A percentile compares a stretch with the other conserved stretches of the same genome.
Conservation (phyloP, 345 rosid species). For the Hirschfeldia incana region DNA sequence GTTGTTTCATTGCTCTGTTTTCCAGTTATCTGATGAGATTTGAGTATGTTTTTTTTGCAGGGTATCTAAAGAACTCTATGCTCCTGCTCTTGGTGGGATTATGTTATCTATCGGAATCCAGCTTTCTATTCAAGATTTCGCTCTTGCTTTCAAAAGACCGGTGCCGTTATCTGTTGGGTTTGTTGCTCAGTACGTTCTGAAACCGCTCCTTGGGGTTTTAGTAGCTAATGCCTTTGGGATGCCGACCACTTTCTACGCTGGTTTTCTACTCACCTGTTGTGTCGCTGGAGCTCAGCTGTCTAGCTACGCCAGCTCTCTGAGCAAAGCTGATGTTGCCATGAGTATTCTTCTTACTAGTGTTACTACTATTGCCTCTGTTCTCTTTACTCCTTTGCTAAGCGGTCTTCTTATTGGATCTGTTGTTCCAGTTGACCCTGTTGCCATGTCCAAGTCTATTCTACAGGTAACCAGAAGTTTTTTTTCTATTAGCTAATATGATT, state of each 20-base stretch:
- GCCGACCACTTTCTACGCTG: slow-evolving; percentile 70
- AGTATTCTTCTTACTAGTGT: slow-evolving; percentile 88
- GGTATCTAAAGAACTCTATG: slow-evolving; percentile 91
- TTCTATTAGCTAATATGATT: background rate
- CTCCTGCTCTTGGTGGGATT: slow-evolving; percentile 96
- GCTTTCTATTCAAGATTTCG: slow-evolving; percentile 82
- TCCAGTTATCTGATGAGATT: background rate
- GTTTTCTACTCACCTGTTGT: slow-evolving; percentile 80
- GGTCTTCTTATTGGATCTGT: slow-evolving; percentile 77
- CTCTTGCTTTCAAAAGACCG: slow-evolving; percentile 87
- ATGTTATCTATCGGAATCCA: slow-evolving; percentile 93
- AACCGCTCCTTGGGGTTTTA: slow-evolving; percentile 77
- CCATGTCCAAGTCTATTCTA: slow-evolving; percentile 92
- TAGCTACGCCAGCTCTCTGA: slow-evolving; percentile 38
- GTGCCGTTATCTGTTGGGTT: slow-evolving; percentile 79
- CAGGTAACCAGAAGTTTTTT: slow-evolving; percentile 52
- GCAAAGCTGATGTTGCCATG: slow-evolving; percentile 78
- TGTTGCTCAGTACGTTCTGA: slow-evolving; percentile 70
- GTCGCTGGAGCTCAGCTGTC: slow-evolving; percentile 95
- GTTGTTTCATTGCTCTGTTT: slow-evolving; percentile 6
- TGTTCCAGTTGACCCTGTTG: slow-evolving; percentile 91
- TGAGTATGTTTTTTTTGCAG: slow-evolving; percentile 40
- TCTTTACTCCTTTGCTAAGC: slow-evolving; percentile 42
- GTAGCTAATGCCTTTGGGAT: slow-evolving; percentile 76
- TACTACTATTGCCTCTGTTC: slow-evolving; percentile 79